Conservation (phyloP, 192 early-diverging fungal species). For the Coemansia sp. region DNA sequence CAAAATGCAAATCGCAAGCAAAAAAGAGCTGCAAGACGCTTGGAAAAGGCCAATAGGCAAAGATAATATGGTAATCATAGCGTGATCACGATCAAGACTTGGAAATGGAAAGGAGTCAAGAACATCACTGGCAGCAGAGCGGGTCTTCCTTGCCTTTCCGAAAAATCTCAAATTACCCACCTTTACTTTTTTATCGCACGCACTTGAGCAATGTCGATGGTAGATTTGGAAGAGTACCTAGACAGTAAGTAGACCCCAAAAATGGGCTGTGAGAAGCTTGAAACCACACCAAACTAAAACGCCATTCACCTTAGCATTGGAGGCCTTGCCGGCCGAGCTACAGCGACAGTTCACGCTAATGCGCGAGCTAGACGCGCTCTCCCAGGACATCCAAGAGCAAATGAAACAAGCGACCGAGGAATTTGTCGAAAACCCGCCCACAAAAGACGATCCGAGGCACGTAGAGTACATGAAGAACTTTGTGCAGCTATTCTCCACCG, state of each 20-base stretch:
- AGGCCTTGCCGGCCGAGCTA: constrained; percentile 73
- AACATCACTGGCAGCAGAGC: not conserved
- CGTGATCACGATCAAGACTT: not conserved
- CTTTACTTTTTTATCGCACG: not conserved
- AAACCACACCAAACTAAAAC: not conserved
- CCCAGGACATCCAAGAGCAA: constrained; percentile 69
- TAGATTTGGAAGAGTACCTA: constrained; percentile 87
- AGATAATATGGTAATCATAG: not conserved
- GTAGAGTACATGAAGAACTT: constrained; percentile 55
- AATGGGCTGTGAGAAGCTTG: not conserved
- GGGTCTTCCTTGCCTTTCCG: not conserved
- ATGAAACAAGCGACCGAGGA: constrained; percentile 65
- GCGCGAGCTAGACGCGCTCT: constrained; percentile 82
- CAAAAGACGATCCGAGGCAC: constrained; percentile 47
- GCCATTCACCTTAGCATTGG: constrained; percentile 57
- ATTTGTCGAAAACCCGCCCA: constrained; percentile 65
- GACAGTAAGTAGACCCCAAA: constrained; percentile 60
- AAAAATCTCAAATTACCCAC: not conserved
- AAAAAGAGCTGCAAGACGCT: not conserved
- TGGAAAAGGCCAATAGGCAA: not conserved
- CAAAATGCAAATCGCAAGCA: not conserved
- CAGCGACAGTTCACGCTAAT: constrained; percentile 90
- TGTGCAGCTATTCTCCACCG: constrained; percentile 64
- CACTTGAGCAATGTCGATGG: constrained; percentile 13
- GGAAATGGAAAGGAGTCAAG: not conserved